A percentile compares a stretch with the other conserved stretches of the same genome.
Evolutionary conservation across 306 rosid genomes (phyloP).

Genomic region (Ammopiptanthus mongolicus): DNA sequence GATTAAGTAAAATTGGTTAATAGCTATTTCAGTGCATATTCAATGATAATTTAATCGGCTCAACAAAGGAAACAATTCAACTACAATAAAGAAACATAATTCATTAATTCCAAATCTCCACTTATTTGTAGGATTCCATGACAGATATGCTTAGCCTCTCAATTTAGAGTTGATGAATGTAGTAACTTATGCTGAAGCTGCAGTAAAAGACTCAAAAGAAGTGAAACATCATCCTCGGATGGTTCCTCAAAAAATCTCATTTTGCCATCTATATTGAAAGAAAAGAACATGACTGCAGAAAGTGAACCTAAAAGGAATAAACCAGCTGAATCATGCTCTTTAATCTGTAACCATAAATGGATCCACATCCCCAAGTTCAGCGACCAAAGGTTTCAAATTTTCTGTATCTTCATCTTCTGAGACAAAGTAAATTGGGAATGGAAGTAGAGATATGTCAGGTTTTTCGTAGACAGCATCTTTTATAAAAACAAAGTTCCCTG

Average conservation of each 20-base stretch:
- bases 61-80: neutral
- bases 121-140: constrained; percentile 27
- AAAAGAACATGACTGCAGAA: constrained; percentile 1
- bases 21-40: neutral
- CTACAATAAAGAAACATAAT: neutral
- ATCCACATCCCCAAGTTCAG: constrained; percentile 87
- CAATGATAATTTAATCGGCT: neutral
- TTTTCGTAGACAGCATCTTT: constrained; percentile 75
- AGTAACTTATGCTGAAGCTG: neutral
- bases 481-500: constrained; percentile 87
- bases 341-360: constrained; percentile 84
- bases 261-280: constrained; percentile 9
- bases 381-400: constrained; percentile 61
- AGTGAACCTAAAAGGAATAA: constrained; percentile 14
- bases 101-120: constrained; percentile 18
- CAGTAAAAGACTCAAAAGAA: neutral
- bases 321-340: neutral
- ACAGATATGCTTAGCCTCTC: constrained; percentile 1
- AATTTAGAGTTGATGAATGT: constrained; percentile 12
- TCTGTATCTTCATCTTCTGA: constrained; percentile 55
- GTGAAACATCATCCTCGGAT: constrained; percentile 12
- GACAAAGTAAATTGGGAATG: constrained; percentile 80
- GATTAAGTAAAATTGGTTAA: neutral
- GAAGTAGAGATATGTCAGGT: constrained; percentile 63
- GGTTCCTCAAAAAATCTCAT: constrained; percentile 28